These are phyloP conservation scores for Gloeophyllum trabeum DNA, from an alignment of 768 basidiomycete species.

Conservation along the genomic window DNA sequence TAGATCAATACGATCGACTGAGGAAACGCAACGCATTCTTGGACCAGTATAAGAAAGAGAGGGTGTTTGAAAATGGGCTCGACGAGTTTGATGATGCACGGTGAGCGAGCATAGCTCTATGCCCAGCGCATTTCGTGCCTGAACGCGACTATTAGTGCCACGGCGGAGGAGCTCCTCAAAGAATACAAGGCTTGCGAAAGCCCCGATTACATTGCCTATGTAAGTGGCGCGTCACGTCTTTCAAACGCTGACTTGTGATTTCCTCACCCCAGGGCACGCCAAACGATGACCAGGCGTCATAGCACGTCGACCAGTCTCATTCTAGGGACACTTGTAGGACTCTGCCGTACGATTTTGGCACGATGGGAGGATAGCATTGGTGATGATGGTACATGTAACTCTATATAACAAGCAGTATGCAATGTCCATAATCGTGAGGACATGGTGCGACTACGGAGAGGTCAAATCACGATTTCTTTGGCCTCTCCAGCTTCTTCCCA, in stretches of 20 bases:
- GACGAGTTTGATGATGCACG: conserved; percentile 98
- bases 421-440: too few relatives aligned
- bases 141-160: conserved; percentile 42
- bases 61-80: conserved; percentile 85
- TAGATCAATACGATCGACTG: conserved; percentile 89
- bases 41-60: conserved; percentile 96
- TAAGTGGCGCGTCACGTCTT: conserved; percentile 21
- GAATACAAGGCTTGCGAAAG: conserved; percentile 97
- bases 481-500: conserved; percentile 76
- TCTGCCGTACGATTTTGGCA: too few relatives aligned
- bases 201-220: conserved; percentile 87
- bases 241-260: background rate
- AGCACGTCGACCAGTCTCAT: too few relatives aligned
- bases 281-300: too few relatives aligned
- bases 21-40: conserved; percentile 86
- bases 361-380: too few relatives aligned
- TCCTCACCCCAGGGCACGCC: too few relatives aligned
- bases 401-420: too few relatives aligned
- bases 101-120: conserved; percentile 22
- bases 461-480: conserved; percentile 55
- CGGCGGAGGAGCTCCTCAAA: conserved; percentile 78
- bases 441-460: conserved; percentile 27
- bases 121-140: conserved; percentile 2
- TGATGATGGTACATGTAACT: too few relatives aligned
- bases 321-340: too few relatives aligned